These are phyloP conservation scores for Waitea zeae DNA, from an alignment of 1,284 basidiomycete species.

Conservation along the genomic window DNA sequence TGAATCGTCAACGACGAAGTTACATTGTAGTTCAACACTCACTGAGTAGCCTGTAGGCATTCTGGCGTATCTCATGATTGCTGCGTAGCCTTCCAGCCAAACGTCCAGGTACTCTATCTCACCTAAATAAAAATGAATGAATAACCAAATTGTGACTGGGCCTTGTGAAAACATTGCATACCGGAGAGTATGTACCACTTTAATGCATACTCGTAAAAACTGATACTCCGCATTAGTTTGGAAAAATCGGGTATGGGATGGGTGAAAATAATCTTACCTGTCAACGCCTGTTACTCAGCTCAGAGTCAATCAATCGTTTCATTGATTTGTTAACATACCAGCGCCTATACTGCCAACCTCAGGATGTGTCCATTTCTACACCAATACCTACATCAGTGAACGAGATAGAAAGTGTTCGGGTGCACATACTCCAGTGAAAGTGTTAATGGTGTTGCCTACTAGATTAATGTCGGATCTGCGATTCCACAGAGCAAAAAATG, in stretches of 20 bases:
- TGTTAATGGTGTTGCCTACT: slow-evolving; percentile 79
- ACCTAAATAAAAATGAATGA: slow-evolving; percentile 41
- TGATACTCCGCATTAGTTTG: no score
- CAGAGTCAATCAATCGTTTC: no score
- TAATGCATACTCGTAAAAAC: slow-evolving; percentile 83
- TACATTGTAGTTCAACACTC: not conserved
- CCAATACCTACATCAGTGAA: no score
- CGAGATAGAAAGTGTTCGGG: slow-evolving; percentile 4
- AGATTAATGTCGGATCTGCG: slow-evolving; percentile 66
- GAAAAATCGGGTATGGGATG: no score
- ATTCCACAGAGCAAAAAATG: slow-evolving; percentile 89
- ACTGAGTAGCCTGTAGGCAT: slow-evolving; percentile 70
- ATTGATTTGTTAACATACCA: no score
- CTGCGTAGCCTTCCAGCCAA: slow-evolving; percentile 82
- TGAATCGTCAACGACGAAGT: slow-evolving; percentile 1
- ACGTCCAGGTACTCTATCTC: slow-evolving; percentile 81
- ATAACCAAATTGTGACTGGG: no score
- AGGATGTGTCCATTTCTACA: slow-evolving; percentile 50
- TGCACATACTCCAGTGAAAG: slow-evolving; percentile 43
- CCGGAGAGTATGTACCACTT: slow-evolving; percentile 85
- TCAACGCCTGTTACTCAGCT: no score
- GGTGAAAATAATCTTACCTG: no score
- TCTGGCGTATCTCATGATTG: slow-evolving; percentile 80
- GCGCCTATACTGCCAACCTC: slow-evolving; percentile 75
- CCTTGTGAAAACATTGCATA: slow-evolving; percentile 18